A percentile compares a stretch with the other conserved stretches of the same genome.
Evolutionary conservation across 2,329 filamentous ascomycete genomes (phyloP).

Genomic region (Venturiaceae sp.): DNA sequence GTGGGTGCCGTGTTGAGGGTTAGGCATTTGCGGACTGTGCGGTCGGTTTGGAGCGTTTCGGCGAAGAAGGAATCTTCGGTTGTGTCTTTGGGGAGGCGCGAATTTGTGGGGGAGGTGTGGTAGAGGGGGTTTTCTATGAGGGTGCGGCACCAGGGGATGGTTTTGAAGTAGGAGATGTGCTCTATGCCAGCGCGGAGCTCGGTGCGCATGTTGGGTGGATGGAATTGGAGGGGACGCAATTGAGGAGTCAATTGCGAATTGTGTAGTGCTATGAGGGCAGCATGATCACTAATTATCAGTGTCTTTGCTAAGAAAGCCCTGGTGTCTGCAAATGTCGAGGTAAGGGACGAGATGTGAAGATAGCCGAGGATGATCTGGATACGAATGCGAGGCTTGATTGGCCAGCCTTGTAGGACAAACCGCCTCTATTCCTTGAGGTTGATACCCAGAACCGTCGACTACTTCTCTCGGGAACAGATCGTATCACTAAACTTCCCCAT

Average conservation of each 20-base stretch:
- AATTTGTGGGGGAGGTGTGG: slow-evolving; percentile 27
- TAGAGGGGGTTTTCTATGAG: slow-evolving; percentile 33
- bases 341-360: too few species aligned
- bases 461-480: too few species aligned
- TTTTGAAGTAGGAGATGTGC: slow-evolving; percentile 13
- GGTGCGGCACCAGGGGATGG: slow-evolving; percentile 40
- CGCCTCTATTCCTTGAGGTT: too few species aligned
- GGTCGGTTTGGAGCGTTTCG: slow-evolving; percentile 39
- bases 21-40: slow-evolving; percentile 39
- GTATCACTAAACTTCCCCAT: too few species aligned
- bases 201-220: not conserved
- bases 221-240: not conserved
- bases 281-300: not conserved
- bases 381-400: too few species aligned
- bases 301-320: not conserved
- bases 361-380: not conserved
- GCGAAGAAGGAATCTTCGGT: slow-evolving; percentile 45
- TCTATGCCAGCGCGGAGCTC: not conserved
- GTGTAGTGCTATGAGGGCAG: not conserved
- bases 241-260: not conserved
- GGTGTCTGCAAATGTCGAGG: not conserved
- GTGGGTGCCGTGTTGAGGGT: slow-evolving; percentile 13
- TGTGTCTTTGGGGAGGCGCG: slow-evolving; percentile 26
- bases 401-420: too few species aligned
- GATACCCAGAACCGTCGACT: too few species aligned